Evolutionary conservation across 257 asterid species (phyloP), one percentile per base, ranked within the genome.

Genomic region (Ophiorrhiza pumila): DNA sequence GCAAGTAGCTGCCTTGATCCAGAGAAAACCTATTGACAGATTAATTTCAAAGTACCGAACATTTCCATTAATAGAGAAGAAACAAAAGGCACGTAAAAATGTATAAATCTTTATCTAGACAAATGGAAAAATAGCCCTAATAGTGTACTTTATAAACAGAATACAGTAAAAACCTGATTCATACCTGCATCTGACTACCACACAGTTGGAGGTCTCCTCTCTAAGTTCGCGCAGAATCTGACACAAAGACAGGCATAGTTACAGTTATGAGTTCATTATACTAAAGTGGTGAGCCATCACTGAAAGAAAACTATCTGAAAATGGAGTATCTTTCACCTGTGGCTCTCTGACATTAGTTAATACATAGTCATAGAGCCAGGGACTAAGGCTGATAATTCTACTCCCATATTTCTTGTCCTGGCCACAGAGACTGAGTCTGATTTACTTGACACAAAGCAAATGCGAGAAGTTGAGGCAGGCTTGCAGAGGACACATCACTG

Each of bases 1-100:
- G 93, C 91, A 66, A 93, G 95, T 71, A 93, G 89, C 78, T 93
- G 98, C 13, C 93, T 97, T 82, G 90, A 95, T 83, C 90, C 98
- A 37, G 98, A 96, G 42, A 97, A 93, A 39, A 88, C 93, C 96
- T 90, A 65, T 35, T 49, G 39, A 42, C 69, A n/a, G n/a, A n/a
- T n/a, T n/a, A n/a, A n/a, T n/a, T n/a, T n/a, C n/a, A n/a, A n/a
- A n/a, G n/a, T n/a, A n/a, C n/a, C n/a, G n/a, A n/a, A n/a, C n/a
- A n/a, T n/a, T n/a, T n/a, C n/a, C n/a, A n/a, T n/a, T n/a, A 69
- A n/a, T n/a, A n/a, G n/a, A n/a, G n/a, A n/a, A n/a, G n/a, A n/a
- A n/a, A n/a, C n/a, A n/a, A n/a, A n/a, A n/a, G n/a, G n/a, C n/a
- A n/a, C n/a, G n/a, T n/a, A n/a, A n/a, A n/a, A n/a, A n/a, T n/a